Percentiles rank a stretch among this genome's conserved stretches.
Conservation (phyloP, 108 stramenopile genomes). For the Chaetoceros muelleri region DNA sequence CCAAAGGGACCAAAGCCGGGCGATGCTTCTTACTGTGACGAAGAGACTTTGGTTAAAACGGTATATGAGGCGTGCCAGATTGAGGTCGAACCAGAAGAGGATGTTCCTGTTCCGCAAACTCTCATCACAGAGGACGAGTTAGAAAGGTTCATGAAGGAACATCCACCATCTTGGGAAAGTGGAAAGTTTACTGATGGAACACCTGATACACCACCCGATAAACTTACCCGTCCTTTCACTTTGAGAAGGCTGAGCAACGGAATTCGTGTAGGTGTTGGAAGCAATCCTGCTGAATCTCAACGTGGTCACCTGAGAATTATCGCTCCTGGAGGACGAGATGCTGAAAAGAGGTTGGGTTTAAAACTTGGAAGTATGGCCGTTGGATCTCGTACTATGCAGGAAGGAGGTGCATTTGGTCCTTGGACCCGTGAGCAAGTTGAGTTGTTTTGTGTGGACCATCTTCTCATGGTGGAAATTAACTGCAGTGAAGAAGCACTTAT, state of each 20-base stretch:
- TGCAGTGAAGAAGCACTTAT: conserved; percentile 88
- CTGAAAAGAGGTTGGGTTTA: conserved; percentile 74
- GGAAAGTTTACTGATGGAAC: conserved; percentile 82
- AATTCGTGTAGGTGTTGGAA: conserved; percentile 69
- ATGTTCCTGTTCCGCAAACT: conserved; percentile 76
- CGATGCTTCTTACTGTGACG: conserved; percentile 49
- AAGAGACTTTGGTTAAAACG: conserved; percentile 50
- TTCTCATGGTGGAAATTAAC: conserved; percentile 95
- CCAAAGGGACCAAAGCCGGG: conserved; percentile 48
- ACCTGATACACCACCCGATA: conserved; percentile 75
- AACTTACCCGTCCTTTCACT: conserved; percentile 77
- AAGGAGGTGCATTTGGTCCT: conserved; percentile 91
- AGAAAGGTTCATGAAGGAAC: conserved; percentile 35
- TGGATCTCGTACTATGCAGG: conserved; percentile 96
- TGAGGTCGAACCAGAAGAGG: conserved; percentile 75
- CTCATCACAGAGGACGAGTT: conserved; percentile 66
- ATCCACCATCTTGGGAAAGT: conserved; percentile 61
- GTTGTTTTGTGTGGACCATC: conserved; percentile 94
- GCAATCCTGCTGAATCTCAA: conserved; percentile 78
- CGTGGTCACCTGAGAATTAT: conserved; percentile 84
- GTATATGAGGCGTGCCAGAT: conserved; percentile 70
- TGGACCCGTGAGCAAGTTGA: conserved; percentile 97
- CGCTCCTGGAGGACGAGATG: conserved; percentile 89
- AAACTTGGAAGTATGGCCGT: conserved; percentile 74
- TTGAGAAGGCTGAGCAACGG: conserved; percentile 78